Evolutionary conservation across 306 rosid species (phyloP), one percentile per base, ranked within the genome.

Genomic region (Elaeagnus macrophylla): DNA sequence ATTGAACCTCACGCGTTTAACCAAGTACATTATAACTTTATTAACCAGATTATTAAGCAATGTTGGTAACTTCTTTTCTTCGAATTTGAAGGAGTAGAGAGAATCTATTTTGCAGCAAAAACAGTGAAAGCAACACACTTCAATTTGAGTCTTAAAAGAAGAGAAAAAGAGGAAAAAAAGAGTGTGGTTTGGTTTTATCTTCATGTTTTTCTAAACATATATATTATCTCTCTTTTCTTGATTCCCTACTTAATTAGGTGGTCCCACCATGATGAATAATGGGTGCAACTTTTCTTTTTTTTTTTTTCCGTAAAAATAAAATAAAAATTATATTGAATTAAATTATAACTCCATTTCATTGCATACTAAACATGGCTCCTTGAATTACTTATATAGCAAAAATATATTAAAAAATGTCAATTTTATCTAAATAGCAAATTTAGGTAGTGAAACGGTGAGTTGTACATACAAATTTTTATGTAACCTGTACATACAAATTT

Each of bases 111-210:
- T 80, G 85, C 65, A 73, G 75, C 79, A 77, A 75, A 65, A 79
- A 71, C 68, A 67, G 71, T 79, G 79, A 82, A 82, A 82, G 79
- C 79, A 77, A 59, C 69, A 81, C 74, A 65, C 7, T 70, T 70
- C 77, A 75, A 77, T 79, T 71, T 72, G 65, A 74, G 62, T 94
- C 95, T 84, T 69, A 77, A 82, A 93, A 93, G 96, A 76, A 79
- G 88, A 84, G 99, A 84, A 88, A 25, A 25, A 25, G 32, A 5
- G 4, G 5, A 5, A 25, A 25, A 25, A 20, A n/a, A 25, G 4
- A 84, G 95, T 81, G 78, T 80, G 82, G 81, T 84, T 88, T 88
- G 94, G 87, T 93, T 81, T 88, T 93, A 77, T 82, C 81, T 73
- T 73, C 71, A 61, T 84, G 91, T 78, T 84, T 86, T 78, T 76